Evolutionary conservation across 2,329 filamentous ascomycete species (phyloP).

Genomic region (Pseudogymnoascus sp.): DNA sequence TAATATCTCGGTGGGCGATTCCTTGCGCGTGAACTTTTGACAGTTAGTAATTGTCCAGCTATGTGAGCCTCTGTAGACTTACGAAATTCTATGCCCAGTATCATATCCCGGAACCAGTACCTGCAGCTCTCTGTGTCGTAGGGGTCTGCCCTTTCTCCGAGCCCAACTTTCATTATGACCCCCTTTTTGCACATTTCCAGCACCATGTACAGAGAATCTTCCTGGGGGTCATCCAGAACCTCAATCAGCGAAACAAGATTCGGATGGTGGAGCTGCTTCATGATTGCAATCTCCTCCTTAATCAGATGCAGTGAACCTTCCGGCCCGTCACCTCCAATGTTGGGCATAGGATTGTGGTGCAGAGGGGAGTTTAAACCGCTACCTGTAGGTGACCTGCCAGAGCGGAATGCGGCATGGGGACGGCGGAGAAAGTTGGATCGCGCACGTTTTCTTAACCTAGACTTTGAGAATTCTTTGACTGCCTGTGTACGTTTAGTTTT

Average conservation of each 20-base stretch:
- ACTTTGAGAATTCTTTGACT: slow-evolving; percentile 95
- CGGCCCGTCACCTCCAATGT: slow-evolving; percentile 50
- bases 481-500: slow-evolving; percentile 47
- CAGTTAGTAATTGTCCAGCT: slow-evolving; percentile 16
- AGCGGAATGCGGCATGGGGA: slow-evolving; percentile 38
- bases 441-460: slow-evolving; percentile 75
- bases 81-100: slow-evolving; percentile 90
- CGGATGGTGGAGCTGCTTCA: slow-evolving; percentile 95
- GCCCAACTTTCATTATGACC: slow-evolving; percentile 88
- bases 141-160: slow-evolving; percentile 74
- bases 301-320: slow-evolving; percentile 72
- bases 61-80: slow-evolving; percentile 31
- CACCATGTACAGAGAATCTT: slow-evolving; percentile 97
- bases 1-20: slow-evolving; percentile 93
- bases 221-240: slow-evolving; percentile 87
- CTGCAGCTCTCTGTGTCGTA: slow-evolving; percentile 77
- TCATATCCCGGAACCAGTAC: slow-evolving; percentile 89
- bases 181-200: slow-evolving; percentile 98
- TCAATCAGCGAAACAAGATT: slow-evolving; percentile 92
- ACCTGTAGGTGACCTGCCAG: slow-evolving; percentile 29
- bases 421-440: slow-evolving; percentile 78
- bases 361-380: slow-evolving; percentile 34
- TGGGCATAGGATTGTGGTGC: slow-evolving; percentile 45
- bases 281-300: slow-evolving; percentile 92
- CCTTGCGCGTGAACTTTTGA: slow-evolving; percentile 76